Conservation (phyloP, 2,329 filamentous ascomycete species). For the Pseudogymnoascus sp. region DNA sequence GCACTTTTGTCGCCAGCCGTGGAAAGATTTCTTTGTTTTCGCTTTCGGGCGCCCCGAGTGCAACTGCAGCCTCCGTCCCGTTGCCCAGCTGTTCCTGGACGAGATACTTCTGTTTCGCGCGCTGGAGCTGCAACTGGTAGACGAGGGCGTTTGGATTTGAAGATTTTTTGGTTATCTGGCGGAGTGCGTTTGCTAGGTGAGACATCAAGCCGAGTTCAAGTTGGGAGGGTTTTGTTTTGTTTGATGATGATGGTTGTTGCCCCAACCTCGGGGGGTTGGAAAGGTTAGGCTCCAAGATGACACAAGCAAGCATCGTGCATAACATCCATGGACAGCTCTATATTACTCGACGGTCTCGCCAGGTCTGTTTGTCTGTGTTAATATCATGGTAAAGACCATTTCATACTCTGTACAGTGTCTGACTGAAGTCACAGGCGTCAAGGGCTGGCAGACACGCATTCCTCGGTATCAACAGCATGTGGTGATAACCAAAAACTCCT, state of each 20-base stretch:
- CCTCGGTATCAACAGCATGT: neutral
- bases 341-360: neutral
- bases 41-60: slow-evolving; percentile 10
- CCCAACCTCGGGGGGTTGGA: neutral
- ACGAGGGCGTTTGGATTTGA: slow-evolving; percentile 15
- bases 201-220: slow-evolving; percentile 14
- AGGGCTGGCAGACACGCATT: neutral
- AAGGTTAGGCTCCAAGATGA: neutral
- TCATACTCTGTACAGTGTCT: neutral
- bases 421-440: neutral
- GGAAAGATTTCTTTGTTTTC: neutral
- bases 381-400: neutral
- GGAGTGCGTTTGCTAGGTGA: slow-evolving; percentile 13
- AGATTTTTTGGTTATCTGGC: slow-evolving; percentile 16
- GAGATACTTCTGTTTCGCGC: slow-evolving; percentile 14
- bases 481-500: neutral
- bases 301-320: neutral
- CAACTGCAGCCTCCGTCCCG: slow-evolving; percentile 10
- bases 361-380: neutral
- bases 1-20: neutral
- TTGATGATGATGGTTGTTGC: slow-evolving; percentile 1
- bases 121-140: slow-evolving; percentile 15
- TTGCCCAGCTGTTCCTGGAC: slow-evolving; percentile 11
- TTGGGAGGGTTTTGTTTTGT: neutral
- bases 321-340: neutral